Conservation (phyloP, 2,329 filamentous ascomycete species). For the Hypoxylon sp. region DNA sequence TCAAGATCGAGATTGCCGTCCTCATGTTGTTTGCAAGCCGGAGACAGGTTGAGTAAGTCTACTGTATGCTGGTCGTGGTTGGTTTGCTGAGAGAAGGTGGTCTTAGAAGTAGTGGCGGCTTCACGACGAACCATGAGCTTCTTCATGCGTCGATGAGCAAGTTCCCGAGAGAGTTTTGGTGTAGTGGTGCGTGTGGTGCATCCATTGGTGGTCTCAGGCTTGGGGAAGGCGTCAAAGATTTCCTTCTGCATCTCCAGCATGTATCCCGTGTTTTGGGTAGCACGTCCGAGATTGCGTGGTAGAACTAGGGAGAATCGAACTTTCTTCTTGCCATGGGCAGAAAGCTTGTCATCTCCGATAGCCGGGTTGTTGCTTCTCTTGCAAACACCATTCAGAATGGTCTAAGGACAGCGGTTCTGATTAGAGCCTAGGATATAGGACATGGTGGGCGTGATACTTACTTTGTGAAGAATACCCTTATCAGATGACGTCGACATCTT, state of each 20-base stretch:
- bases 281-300: not conserved
- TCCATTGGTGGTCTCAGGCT: not conserved
- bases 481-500: not conserved
- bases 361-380: not conserved
- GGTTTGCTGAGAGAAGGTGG: not conserved
- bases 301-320: not conserved
- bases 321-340: not conserved
- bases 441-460: not conserved
- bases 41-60: not conserved
- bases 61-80: not conserved
- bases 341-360: not conserved
- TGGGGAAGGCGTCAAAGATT: not conserved
- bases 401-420: not conserved
- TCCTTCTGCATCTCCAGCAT: not conserved
- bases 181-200: no score
- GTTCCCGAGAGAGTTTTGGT: no score
- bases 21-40: not conserved
- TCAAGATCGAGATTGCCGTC: not conserved
- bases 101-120: not conserved
- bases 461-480: not conserved
- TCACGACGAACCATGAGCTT: not conserved
- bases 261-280: not conserved
- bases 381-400: not conserved
- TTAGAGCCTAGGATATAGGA: not conserved
- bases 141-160: no score